phyloP scores from a whole-genome alignment of 495 filamentous ascomycete genomes.

The Podospora pseudocomata region DNA sequence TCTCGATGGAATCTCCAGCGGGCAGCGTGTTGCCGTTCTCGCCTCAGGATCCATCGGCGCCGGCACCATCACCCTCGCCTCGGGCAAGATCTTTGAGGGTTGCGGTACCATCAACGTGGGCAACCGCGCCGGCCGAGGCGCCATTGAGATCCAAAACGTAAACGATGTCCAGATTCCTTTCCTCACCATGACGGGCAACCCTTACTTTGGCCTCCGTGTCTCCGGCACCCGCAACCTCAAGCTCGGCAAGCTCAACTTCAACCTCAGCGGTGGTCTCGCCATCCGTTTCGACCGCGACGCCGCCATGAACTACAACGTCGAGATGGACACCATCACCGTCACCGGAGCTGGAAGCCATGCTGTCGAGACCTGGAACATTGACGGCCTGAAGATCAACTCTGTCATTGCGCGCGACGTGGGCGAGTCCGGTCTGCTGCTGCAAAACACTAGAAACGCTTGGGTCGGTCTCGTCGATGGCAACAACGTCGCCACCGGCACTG shows the following conservation, averaged over 20 bases:
- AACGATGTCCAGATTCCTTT: slow-evolving; percentile 41
- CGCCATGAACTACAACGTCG: slow-evolving; percentile 42
- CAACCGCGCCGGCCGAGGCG: slow-evolving; percentile 38
- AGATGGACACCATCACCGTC: slow-evolving; percentile 42
- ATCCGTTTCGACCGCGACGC: slow-evolving; percentile 47
- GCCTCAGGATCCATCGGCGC: slow-evolving; percentile 55
- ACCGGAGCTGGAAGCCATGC: slow-evolving; percentile 43
- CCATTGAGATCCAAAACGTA: slow-evolving; percentile 41
- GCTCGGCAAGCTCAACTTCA: slow-evolving; percentile 44
- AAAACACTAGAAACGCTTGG: slow-evolving; percentile 40
- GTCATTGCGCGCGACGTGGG: slow-evolving; percentile 45
- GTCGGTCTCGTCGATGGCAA: slow-evolving; percentile 46
- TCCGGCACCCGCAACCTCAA: slow-evolving; percentile 37
- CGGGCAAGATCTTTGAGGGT: slow-evolving; percentile 47
- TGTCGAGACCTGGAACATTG: slow-evolving; percentile 49
- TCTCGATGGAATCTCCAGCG: slow-evolving; percentile 48
- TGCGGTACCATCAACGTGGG: slow-evolving; percentile 48
- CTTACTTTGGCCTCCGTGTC: slow-evolving; percentile 47
- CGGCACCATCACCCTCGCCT: slow-evolving; percentile 47
- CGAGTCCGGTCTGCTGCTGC: slow-evolving; percentile 44
- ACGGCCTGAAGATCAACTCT: slow-evolving; percentile 38
- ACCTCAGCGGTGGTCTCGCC: slow-evolving; percentile 43
- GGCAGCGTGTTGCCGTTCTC: slow-evolving; percentile 56
- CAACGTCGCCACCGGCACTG: slow-evolving; percentile 42
- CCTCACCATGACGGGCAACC: slow-evolving; percentile 45